Percentiles rank a stretch among this genome's conserved stretches.
Conservation (phyloP, 176 grass and related monocot genomes). For the Alopecurus myosuroides region DNA sequence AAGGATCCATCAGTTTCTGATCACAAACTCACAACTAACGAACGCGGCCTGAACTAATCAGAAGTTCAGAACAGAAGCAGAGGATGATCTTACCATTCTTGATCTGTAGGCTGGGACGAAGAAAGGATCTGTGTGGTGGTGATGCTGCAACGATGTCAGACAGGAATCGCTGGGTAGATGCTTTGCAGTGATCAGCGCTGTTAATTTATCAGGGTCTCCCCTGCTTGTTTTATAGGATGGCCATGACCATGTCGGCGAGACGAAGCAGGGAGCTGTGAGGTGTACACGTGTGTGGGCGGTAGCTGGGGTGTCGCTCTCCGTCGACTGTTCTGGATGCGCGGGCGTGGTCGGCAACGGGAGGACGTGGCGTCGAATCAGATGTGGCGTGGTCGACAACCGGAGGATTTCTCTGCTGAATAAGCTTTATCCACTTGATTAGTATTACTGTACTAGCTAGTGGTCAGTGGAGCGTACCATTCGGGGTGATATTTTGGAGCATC, state of each 20-base stretch:
- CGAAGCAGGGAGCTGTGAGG: neutral
- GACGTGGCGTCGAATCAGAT: neutral
- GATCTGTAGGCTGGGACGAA: neutral
- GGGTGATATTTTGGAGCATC: neutral
- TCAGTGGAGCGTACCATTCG: neutral
- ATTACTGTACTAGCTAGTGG: neutral
- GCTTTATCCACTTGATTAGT: neutral
- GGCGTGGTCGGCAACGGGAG: neutral
- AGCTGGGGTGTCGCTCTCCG: neutral
- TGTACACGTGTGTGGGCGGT: neutral
- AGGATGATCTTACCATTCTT: neutral
- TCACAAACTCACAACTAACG: neutral
- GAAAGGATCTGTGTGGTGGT: neutral
- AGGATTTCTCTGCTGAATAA: neutral
- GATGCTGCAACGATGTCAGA: neutral
- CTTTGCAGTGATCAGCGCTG: neutral
- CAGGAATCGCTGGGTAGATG: neutral
- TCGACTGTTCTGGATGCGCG: neutral
- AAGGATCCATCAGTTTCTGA: neutral
- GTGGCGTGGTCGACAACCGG: neutral
- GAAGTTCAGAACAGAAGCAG: no score
- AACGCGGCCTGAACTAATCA: no score
- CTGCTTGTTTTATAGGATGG: constrained; percentile 9
- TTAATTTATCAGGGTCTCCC: neutral
- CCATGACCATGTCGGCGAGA: neutral